phyloP scores from a whole-genome alignment of 306 rosid genomes.

The Albizia julibrissin region DNA sequence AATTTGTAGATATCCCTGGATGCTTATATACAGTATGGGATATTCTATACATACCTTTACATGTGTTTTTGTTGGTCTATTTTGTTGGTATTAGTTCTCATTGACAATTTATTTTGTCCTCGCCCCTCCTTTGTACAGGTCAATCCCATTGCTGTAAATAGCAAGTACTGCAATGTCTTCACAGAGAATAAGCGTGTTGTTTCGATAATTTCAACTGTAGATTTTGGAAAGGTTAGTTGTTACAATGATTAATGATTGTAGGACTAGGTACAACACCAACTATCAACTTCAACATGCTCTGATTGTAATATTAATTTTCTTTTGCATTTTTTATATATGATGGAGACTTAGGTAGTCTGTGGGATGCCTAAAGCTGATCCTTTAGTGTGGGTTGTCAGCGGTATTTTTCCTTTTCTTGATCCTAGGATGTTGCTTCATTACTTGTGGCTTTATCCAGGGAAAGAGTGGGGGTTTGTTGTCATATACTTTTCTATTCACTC shows the following conservation, averaged over 20 bases:
- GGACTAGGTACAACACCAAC: not conserved
- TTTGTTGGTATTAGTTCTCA: conserved; percentile 26
- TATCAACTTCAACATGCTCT: conserved; percentile 6
- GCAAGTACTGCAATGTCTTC: conserved; percentile 96
- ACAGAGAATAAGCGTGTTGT: conserved; percentile 94
- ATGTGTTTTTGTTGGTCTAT: conserved; percentile 9
- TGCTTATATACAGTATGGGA: conserved; percentile 84
- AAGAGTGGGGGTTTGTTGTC: too few species aligned
- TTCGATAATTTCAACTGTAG: conserved; percentile 70
- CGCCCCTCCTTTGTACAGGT: conserved; percentile 49
- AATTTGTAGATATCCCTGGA: conserved; percentile 77
- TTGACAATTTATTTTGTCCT: conserved; percentile 11
- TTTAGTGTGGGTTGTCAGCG: too few species aligned
- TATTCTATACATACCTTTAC: not conserved
- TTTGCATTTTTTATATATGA: not conserved
- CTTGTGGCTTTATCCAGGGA: too few species aligned
- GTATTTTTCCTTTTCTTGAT: too few species aligned
- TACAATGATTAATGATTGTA: conserved; percentile 23
- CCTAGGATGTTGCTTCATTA: too few species aligned
- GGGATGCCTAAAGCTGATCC: too few species aligned
- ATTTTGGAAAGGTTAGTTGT: conserved; percentile 82
- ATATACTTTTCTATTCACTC: too few species aligned
- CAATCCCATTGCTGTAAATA: conserved; percentile 95
- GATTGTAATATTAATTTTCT: not conserved
- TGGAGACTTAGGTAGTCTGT: too few species aligned